A percentile compares a stretch with the other conserved stretches of the same genome.
Evolutionary conservation across 139 green algal species (phyloP).

Genomic region (Spirogloea muscicola): DNA sequence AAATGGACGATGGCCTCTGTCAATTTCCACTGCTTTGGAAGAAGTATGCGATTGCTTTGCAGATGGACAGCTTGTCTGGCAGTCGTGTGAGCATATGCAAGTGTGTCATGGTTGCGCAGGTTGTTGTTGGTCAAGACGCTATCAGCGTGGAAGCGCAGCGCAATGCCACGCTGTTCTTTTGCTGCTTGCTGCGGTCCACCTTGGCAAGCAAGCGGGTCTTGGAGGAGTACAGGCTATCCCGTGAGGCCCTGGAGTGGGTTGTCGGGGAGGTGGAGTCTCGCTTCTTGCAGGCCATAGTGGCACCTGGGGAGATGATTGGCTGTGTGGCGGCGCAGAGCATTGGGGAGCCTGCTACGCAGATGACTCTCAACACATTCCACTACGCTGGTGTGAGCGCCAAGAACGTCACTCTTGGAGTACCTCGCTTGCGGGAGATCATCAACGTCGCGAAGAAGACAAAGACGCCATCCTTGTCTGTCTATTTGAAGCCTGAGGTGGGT

Average conservation of each 20-base stretch:
- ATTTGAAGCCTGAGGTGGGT: conserved; percentile 58
- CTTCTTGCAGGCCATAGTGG: conserved; percentile 64
- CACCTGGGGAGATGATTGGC: conserved; percentile 86
- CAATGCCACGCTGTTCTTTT: conserved; percentile 93
- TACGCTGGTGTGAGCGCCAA: conserved; percentile 90
- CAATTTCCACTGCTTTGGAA: too few relatives aligned
- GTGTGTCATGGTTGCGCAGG: too few relatives aligned
- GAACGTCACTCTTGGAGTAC: conserved; percentile 98
- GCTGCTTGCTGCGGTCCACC: conserved; percentile 73
- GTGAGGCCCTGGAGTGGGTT: conserved; percentile 84
- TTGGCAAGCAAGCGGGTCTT: conserved; percentile 85
- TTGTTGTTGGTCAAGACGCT: conserved; percentile 78
- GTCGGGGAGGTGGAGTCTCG: conserved; percentile 81
- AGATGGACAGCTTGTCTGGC: too few relatives aligned
- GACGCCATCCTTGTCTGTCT: conserved; percentile 88
- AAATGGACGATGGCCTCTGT: too few relatives aligned
- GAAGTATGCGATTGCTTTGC: too few relatives aligned
- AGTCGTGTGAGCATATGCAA: too few relatives aligned
- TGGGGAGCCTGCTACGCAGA: conserved; percentile 92
- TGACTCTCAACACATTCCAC: conserved; percentile 87
- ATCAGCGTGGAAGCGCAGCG: conserved; percentile 85
- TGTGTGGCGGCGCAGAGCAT: conserved; percentile 94
- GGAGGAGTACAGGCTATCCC: conserved; percentile 74
- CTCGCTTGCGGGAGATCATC: conserved; percentile 97
- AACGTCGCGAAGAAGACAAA: conserved; percentile 99